Evolutionary conservation across 78 protist species (phyloP).

Genomic region (Polysphondylium violaceum): DNA sequence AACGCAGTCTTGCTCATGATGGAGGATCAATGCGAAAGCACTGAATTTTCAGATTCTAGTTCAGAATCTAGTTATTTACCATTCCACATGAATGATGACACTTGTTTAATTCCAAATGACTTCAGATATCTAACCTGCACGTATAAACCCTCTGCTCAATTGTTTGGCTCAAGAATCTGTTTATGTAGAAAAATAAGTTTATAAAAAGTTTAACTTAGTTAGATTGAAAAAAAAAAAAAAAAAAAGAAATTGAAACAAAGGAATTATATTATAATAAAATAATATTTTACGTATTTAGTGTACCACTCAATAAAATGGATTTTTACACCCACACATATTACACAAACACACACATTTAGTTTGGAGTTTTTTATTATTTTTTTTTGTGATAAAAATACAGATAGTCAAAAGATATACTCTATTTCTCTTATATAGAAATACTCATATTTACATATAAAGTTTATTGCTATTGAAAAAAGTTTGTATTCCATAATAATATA

Average conservation of each 20-base stretch:
- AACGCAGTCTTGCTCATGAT: not conserved
- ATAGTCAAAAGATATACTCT: too few species aligned
- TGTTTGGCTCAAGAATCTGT: slow-evolving; percentile 7
- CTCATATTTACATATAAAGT: too few species aligned
- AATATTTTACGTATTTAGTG: too few species aligned
- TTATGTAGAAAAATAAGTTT: slow-evolving; percentile 18
- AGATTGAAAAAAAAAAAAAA: not conserved
- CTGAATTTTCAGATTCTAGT: not conserved
- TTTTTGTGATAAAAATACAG: too few species aligned
- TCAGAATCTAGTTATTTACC: not conserved
- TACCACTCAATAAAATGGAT: too few species aligned
- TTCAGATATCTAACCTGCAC: slow-evolving; percentile 4
- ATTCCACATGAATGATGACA: not conserved
- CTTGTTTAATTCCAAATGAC: slow-evolving; percentile 30
- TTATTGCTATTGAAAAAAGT: too few species aligned
- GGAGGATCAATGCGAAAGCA: slow-evolving; percentile 6
- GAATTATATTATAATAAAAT: not conserved
- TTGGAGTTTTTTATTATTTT: too few species aligned
- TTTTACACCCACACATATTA: too few species aligned
- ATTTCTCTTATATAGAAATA: too few species aligned
- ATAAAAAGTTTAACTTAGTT: not conserved
- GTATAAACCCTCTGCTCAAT: not conserved
- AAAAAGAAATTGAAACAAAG: not conserved
- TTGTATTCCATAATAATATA: too few species aligned
- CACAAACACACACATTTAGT: too few species aligned